A percentile compares a stretch with the other conserved stretches of the same genome.
These are phyloP conservation scores for Nitzschia palea DNA, from an alignment of 108 stramenopile genomes.

Conservation along the genomic window DNA sequence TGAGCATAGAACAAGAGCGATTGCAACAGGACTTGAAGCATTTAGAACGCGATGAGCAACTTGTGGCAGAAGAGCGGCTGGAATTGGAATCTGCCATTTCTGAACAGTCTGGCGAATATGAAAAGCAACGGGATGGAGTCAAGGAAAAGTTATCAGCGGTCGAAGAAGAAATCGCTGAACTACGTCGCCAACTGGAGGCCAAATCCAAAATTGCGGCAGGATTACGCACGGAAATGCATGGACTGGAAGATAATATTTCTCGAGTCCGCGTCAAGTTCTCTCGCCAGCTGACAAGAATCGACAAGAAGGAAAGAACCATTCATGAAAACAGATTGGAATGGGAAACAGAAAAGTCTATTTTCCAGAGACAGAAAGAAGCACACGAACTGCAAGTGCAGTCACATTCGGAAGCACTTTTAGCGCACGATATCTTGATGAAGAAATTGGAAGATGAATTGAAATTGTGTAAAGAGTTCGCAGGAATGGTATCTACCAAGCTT, in stretches of 20 bases:
- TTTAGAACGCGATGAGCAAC: constrained; percentile 78
- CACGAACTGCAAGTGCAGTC: constrained; percentile 69
- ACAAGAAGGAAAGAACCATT: constrained; percentile 72
- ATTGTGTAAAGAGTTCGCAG: constrained; percentile 52
- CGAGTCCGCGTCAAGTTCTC: constrained; percentile 73
- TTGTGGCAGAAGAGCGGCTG: constrained; percentile 66
- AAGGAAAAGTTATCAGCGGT: constrained; percentile 54
- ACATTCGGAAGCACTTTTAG: constrained; percentile 69
- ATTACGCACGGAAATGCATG: constrained; percentile 59
- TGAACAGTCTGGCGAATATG: constrained; percentile 74
- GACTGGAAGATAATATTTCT: constrained; percentile 60
- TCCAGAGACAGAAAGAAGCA: constrained; percentile 57
- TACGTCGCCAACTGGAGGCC: constrained; percentile 51
- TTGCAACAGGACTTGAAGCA: constrained; percentile 73
- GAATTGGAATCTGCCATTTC: constrained; percentile 77
- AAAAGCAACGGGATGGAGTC: constrained; percentile 52
- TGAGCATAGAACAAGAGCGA: constrained; percentile 73
- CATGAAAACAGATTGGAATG: constrained; percentile 79
- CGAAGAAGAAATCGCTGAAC: constrained; percentile 70
- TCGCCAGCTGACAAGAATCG: constrained; percentile 68
- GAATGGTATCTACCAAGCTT: constrained; percentile 54
- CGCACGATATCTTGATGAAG: constrained; percentile 54
- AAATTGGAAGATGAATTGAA: constrained; percentile 58
- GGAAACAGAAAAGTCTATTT: constrained; percentile 57
- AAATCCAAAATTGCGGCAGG: constrained; percentile 59